These are phyloP conservation scores for Sugiyamaella floridensis DNA, from an alignment of 805 yeast species.

Conservation along the genomic window DNA sequence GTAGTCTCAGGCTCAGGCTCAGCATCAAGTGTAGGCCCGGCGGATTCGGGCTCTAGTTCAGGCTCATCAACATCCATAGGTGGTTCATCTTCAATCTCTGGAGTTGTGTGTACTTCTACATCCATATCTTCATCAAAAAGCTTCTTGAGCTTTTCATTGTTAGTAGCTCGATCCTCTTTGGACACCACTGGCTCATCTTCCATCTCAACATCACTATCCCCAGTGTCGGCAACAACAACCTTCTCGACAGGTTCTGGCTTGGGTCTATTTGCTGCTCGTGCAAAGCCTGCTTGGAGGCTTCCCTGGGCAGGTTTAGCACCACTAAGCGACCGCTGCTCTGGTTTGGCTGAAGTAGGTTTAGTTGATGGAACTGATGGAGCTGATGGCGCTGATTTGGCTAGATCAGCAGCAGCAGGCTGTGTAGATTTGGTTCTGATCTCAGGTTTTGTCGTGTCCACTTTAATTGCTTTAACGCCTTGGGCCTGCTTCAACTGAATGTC, in stretches of 20 bases:
- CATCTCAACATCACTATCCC: conserved; percentile 12
- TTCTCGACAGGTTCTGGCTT: conserved; percentile 11
- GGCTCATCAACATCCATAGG: neutral
- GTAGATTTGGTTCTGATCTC: neutral
- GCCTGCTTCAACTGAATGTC: neutral
- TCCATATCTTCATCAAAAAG: conserved; percentile 14
- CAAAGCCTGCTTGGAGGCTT: conserved; percentile 9
- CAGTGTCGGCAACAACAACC: conserved; percentile 12
- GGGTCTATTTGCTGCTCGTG: conserved; percentile 7
- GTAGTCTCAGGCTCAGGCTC: neutral
- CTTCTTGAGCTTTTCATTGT: conserved; percentile 7
- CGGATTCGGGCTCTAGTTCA: neutral
- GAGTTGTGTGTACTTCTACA: conserved; percentile 7
- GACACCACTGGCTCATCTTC: conserved; percentile 7
- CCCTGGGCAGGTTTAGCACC: neutral
- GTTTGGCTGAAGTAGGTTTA: neutral
- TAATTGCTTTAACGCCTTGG: neutral
- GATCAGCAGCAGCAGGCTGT: too few species aligned
- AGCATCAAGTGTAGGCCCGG: neutral
- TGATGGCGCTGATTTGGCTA: neutral
- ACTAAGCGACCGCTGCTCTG: neutral
- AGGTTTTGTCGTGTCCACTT: neutral
- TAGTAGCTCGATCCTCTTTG: conserved; percentile 7
- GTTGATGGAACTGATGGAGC: neutral
- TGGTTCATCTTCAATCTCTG: conserved; percentile 1